Conservation (phyloP, 2,329 filamentous ascomycete species). For the Curvularia sp. region DNA sequence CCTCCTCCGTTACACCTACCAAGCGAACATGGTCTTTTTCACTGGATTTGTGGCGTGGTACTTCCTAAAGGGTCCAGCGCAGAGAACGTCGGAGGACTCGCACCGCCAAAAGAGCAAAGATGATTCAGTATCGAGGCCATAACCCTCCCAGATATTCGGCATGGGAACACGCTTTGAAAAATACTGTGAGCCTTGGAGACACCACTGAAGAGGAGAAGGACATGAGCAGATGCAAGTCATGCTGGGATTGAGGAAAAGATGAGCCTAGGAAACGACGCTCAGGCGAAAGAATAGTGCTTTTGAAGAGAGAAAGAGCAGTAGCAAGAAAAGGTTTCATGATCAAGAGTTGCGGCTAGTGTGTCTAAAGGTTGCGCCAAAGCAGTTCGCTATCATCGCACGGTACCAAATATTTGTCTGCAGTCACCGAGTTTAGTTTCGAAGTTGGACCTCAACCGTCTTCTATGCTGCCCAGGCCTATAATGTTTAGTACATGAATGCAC, state of each 20-base stretch:
- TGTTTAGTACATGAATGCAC: not conserved
- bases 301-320: not conserved
- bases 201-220: not conserved
- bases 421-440: not conserved
- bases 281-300: not conserved
- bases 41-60: slow-evolving; percentile 27
- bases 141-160: not conserved
- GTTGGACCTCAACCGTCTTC: not conserved
- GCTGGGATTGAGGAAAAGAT: not conserved
- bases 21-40: slow-evolving; percentile 27
- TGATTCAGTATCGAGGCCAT: not conserved
- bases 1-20: slow-evolving; percentile 25
- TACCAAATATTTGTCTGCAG: not conserved
- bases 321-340: not conserved
- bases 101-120: not conserved
- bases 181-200: not conserved
- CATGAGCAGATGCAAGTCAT: not conserved
- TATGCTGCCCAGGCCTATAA: not conserved
- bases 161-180: not conserved
- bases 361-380: not conserved
- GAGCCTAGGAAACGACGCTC: not conserved
- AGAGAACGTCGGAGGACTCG: not conserved
- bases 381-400: not conserved
- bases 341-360: not conserved
- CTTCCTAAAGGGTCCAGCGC: slow-evolving; percentile 10